Conservation (phyloP, 2,329 filamentous ascomycete species). For the Clarireedia paspali region DNA sequence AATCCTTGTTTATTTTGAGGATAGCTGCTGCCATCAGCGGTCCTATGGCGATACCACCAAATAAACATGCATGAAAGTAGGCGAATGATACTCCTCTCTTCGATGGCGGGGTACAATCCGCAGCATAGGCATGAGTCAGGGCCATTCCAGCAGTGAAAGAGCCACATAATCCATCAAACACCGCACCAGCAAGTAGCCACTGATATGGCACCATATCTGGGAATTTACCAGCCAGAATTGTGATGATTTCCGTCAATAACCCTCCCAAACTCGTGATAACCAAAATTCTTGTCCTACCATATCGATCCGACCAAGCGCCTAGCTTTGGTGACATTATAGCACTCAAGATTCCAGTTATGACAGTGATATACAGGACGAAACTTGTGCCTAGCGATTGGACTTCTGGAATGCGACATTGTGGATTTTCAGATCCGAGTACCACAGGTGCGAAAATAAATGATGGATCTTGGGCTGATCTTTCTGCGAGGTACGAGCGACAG, state of each 20-base stretch:
- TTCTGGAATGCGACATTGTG: slow-evolving; percentile 71
- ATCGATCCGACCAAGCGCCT: slow-evolving; percentile 78
- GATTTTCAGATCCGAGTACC: slow-evolving; percentile 60
- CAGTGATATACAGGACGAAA: slow-evolving; percentile 69
- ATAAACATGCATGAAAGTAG: slow-evolving; percentile 83
- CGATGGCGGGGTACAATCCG: slow-evolving; percentile 78
- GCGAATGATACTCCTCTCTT: slow-evolving; percentile 77
- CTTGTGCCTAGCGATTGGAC: slow-evolving; percentile 70
- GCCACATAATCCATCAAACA: slow-evolving; percentile 76
- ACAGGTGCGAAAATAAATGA: slow-evolving; percentile 55
- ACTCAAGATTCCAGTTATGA: slow-evolving; percentile 69
- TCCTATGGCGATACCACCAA: slow-evolving; percentile 80
- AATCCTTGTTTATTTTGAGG: slow-evolving; percentile 64
- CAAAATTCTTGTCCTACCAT: slow-evolving; percentile 71
- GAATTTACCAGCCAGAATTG: slow-evolving; percentile 68
- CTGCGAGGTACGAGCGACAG: slow-evolving; percentile 74
- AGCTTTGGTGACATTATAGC: slow-evolving; percentile 77
- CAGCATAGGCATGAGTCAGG: slow-evolving; percentile 74
- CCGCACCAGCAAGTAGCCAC: slow-evolving; percentile 68
- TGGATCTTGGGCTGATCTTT: slow-evolving; percentile 52
- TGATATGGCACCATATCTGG: slow-evolving; percentile 67
- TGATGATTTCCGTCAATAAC: slow-evolving; percentile 65
- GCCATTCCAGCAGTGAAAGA: slow-evolving; percentile 82
- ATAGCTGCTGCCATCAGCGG: slow-evolving; percentile 76
- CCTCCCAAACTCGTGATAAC: slow-evolving; percentile 67